Percentiles rank a stretch among this genome's conserved stretches.
These are phyloP conservation scores for Tricladium varicosporioides DNA, from an alignment of 2,329 filamentous ascomycete species.

Conservation along the genomic window DNA sequence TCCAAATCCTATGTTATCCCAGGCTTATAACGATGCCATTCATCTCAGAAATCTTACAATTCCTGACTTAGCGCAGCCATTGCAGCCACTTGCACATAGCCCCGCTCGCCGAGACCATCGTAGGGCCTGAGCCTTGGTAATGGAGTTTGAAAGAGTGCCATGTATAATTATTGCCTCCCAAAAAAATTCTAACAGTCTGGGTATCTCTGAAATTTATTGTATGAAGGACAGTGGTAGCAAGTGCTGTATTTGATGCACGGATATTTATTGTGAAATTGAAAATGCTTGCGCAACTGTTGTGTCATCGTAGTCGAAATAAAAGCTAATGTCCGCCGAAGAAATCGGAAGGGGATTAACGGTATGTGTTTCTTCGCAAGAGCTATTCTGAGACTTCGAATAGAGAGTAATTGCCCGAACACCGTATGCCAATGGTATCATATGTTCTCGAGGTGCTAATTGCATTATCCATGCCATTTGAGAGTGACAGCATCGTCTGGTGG, in stretches of 20 bases:
- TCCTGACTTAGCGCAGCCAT: neutral
- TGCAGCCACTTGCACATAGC: neutral
- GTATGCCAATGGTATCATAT: constrained; percentile 20
- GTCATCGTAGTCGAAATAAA: constrained; percentile 26
- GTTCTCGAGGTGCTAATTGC: constrained; percentile 25
- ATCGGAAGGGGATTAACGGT: constrained; percentile 23
- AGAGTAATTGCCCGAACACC: constrained; percentile 24
- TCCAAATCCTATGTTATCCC: too few relatives aligned
- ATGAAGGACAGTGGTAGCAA: constrained; percentile 20
- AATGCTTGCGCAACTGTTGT: constrained; percentile 21
- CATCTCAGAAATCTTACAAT: constrained; percentile 2
- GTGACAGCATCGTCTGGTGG: constrained; percentile 17
- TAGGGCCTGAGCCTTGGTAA: constrained; percentile 2
- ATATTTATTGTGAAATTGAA: constrained; percentile 30
- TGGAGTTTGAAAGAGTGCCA: constrained; percentile 18
- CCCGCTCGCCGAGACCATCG: neutral
- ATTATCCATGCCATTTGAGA: constrained; percentile 30
- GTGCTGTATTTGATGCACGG: constrained; percentile 24
- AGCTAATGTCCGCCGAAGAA: constrained; percentile 21
- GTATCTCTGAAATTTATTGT: constrained; percentile 22
- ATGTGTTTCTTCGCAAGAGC: constrained; percentile 27
- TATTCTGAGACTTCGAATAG: constrained; percentile 23
- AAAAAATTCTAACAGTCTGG: constrained; percentile 20
- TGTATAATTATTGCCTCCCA: constrained; percentile 27
- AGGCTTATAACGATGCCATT: neutral